Evolutionary conservation across 768 basidiomycete genomes (phyloP).

Genomic region (Kwoniella botswanensis): DNA sequence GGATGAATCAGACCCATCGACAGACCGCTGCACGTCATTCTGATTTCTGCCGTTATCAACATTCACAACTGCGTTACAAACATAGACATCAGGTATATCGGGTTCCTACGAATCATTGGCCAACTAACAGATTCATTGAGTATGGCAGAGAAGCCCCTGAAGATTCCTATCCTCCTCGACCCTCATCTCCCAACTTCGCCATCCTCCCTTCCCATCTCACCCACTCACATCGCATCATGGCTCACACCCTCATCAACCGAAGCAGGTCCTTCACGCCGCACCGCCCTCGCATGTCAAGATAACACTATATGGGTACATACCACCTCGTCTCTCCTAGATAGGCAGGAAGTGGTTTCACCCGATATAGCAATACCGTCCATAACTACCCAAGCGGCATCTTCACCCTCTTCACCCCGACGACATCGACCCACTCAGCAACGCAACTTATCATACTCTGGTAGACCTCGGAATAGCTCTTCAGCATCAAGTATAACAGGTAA

Average conservation of each 20-base stretch:
- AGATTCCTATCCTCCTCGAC: slow-evolving; percentile 34
- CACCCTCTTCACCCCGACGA: slow-evolving; percentile 14
- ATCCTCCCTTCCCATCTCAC: slow-evolving; percentile 27
- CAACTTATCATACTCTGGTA: slow-evolving; percentile 15
- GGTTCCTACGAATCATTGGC: no score
- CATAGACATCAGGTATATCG: no score
- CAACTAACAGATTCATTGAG: background rate
- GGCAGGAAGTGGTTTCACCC: slow-evolving; percentile 10
- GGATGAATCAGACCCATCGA: background rate
- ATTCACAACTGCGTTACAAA: background rate
- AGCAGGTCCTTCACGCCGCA: slow-evolving; percentile 29
- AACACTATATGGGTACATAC: slow-evolving; percentile 45
- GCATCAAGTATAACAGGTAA: slow-evolving; percentile 42
- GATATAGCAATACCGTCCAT: slow-evolving; percentile 4
- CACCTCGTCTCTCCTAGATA: background rate
- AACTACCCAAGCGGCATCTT: slow-evolving; percentile 9
- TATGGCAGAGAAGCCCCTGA: slow-evolving; percentile 27
- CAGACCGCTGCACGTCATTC: slow-evolving; percentile 9
- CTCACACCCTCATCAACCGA: background rate
- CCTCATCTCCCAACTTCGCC: slow-evolving; percentile 4
- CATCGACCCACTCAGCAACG: slow-evolving; percentile 2
- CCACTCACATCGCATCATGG: slow-evolving; percentile 46
- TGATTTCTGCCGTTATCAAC: background rate
- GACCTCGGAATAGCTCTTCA: slow-evolving; percentile 36
- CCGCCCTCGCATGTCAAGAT: slow-evolving; percentile 37